Evolutionary conservation across 139 green algal species (phyloP), one percentile per base, ranked within the genome.

Genomic region (Coccomyxa sp.): DNA sequence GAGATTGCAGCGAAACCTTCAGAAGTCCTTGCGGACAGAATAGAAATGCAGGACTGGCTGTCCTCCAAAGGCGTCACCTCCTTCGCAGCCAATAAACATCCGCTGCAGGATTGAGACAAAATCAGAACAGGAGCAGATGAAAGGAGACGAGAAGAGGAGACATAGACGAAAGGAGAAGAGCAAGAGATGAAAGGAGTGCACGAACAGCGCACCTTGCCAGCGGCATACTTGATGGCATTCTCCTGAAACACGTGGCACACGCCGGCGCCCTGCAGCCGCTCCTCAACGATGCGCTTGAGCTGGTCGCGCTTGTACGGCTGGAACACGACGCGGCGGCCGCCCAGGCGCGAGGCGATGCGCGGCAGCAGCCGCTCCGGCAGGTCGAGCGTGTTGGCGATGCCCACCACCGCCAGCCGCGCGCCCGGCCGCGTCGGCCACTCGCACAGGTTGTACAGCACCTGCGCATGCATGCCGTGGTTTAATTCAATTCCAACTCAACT

Each of bases 391-490:
- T 99, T 99, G 79, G 95, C 95, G 77, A 99, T 97, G 83, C 96
- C 96, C 51, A 99, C 94, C 31, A 99, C 91, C 14, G 88, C 90
- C 67, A 99, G 88, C 17, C 90, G 88, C 16, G 89, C 87, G 81
- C 92, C 88, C 45, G 85, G 79, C 57, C 85, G 86, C 32, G 83
- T 85, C 15, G 94, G 95, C 97, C 97, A 99, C 77, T 99, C 94
- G 85, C 99, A 99, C 82, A 99, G 86, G 88, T 98, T 98, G 92
- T 99, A 99, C 79, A 99, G 92, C 85, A 98, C 95, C 86, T 95
- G 86, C 15, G 75, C 21, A 84, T 51, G 58, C 63, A 71, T 71
- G 63, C 18, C 10, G 63, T n/a, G n/a, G n/a, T n/a, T n/a, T n/a
- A n/a, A n/a, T n/a, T n/a, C n/a, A n/a, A n/a, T n/a, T n/a, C n/a